A percentile compares a stretch with the other conserved stretches of the same genome.
These are phyloP conservation scores for Fusarium veterinarium DNA, from an alignment of 2,329 filamentous ascomycete species.

Conservation along the genomic window DNA sequence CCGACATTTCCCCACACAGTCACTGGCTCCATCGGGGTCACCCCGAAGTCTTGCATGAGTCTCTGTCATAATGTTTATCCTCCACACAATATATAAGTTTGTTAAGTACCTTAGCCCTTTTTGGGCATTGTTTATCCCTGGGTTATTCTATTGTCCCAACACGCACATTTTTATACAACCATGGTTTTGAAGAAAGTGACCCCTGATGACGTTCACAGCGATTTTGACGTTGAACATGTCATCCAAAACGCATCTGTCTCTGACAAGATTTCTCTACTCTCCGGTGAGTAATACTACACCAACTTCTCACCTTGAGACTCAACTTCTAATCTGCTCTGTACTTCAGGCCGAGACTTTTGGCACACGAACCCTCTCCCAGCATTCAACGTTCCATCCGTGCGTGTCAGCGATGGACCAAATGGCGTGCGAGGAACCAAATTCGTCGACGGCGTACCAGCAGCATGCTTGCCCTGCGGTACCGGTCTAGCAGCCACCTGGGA, in stretches of 20 bases:
- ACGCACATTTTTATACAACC: background rate
- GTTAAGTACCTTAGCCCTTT: background rate
- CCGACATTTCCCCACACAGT: background rate
- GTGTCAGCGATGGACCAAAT: background rate
- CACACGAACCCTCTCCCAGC: background rate
- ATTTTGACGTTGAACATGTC: background rate
- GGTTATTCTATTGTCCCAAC: background rate
- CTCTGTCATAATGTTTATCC: too few species aligned
- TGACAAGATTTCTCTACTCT: background rate
- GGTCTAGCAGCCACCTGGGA: background rate
- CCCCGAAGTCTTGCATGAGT: background rate
- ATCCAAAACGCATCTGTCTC: background rate
- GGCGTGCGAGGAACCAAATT: background rate
- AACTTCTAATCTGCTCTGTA: background rate
- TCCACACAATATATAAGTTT: background rate
- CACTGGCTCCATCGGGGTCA: background rate
- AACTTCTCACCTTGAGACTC: rapidly evolving
- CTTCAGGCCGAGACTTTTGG: background rate
- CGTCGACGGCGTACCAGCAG: background rate
- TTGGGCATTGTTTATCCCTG: background rate
- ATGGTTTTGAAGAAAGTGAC: background rate
- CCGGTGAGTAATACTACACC: rapidly evolving
- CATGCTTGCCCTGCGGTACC: background rate
- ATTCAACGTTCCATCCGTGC: background rate
- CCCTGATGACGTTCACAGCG: background rate